Conservation (phyloP, 1,284 basidiomycete genomes). For the Ceratorhiza oryzae-sativae region DNA sequence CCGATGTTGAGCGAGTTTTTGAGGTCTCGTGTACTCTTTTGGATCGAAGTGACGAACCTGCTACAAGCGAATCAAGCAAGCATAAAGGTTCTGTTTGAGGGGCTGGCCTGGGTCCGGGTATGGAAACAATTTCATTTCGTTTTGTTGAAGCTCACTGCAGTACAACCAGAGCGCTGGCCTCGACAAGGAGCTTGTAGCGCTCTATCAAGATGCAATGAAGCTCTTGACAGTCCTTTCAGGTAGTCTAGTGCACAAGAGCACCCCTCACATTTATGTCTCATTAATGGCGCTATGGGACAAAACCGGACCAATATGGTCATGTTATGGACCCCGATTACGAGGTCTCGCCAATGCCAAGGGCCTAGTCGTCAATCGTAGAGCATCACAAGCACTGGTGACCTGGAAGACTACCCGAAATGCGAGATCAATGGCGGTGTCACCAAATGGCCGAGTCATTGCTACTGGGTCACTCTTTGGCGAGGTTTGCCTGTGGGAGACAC, state of each 20-base stretch:
- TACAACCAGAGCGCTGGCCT: neutral
- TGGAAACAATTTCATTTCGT: neutral
- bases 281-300: neutral
- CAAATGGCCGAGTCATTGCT: too few species aligned
- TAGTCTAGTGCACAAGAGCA: neutral
- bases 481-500: too few species aligned
- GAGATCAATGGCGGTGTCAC: too few species aligned
- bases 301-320: too few species aligned
- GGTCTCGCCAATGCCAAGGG: too few species aligned
- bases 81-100: neutral
- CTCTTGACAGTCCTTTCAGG: neutral
- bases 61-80: neutral
- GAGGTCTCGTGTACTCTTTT: neutral
- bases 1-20: neutral
- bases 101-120: constrained; percentile 1
- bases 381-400: neutral
- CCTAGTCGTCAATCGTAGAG: too few species aligned
- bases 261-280: constrained; percentile 12
- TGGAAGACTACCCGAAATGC: neutral
- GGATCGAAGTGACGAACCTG: constrained; percentile 20
- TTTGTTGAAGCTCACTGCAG: neutral
- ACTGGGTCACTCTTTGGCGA: too few species aligned
- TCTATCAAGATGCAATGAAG: neutral
- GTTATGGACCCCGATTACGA: too few species aligned
- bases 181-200: neutral